Base-by-base conservation (phyloP, 2,329 filamentous ascomycete genomes). In the Fusarium sp. region DNA sequence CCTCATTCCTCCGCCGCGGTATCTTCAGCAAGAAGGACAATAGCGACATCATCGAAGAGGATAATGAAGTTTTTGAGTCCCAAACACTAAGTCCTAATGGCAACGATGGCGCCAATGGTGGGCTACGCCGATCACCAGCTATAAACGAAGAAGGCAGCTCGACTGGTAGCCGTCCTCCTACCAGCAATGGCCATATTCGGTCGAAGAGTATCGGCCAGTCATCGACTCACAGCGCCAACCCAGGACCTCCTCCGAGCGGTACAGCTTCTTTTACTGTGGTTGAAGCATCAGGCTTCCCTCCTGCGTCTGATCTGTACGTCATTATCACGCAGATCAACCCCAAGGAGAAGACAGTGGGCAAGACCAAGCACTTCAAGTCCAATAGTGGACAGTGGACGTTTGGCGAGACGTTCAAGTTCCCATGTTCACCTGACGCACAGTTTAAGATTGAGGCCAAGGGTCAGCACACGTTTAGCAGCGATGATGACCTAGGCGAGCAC, bases 311-410 rank as follows among this genome's bases (percentile, higher is more conserved):
- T 77, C 83, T 97, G n/a, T 94, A 93, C 76, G 88, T 97, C 50
- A 82, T 88, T 62, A 83, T 97, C 72, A 90, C 89, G 59, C 89
- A 92, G 72, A 78, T 92, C 34, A 84, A 85, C 6, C 82, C 89
- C 49, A 95, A 92, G 81, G 87, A 84, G 52, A 98, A 96, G 83
- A 88, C 92, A 47, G 84, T 99, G 47, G 90, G 95, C 82, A 98
- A 98, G 85, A 98, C 95, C 24, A 97, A 97, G 79, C 92, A 96
- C 70, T 88, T 92, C 83, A 97, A 97, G 80, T 87, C 91, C 1
- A 82, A 88, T 5, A 84, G 83, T 2, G 93, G 92, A 3, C 82
- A 86, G 6, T 88, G 93, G 66, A 86, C 84, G 20, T 97, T 90
- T 79, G 90, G 94, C 69, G 93, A 97, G 79, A 90, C 89, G 1